phyloP scores from a whole-genome alignment of 1,284 basidiomycete species.

The Melampsora americana region DNA sequence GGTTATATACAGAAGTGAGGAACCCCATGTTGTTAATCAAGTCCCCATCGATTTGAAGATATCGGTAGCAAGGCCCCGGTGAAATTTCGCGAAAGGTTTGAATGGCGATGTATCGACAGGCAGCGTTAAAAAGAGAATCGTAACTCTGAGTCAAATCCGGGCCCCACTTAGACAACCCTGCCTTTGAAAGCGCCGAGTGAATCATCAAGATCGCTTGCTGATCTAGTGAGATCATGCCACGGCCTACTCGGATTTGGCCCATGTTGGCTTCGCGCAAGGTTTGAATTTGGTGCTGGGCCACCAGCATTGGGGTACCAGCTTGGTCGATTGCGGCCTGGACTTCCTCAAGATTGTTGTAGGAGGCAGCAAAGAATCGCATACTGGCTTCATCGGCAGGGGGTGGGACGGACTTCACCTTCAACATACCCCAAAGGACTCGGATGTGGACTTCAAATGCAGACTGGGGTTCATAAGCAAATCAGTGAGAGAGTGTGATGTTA shows the following conservation, averaged over 20 bases:
- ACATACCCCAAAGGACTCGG: slow-evolving; percentile 28
- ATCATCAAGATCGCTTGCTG: too few species aligned
- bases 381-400: neutral
- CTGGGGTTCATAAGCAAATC: neutral
- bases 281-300: neutral
- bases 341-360: neutral
- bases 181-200: neutral
- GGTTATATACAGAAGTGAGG: slow-evolving; percentile 21
- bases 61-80: neutral
- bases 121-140: slow-evolving; percentile 6
- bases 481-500: neutral
- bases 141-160: slow-evolving; percentile 13
- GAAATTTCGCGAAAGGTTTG: slow-evolving; percentile 10
- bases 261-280: neutral
- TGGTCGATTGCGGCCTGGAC: neutral
- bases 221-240: too few species aligned
- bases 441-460: slow-evolving; percentile 35
- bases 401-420: slow-evolving; percentile 30
- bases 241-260: neutral
- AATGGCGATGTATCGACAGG: slow-evolving; percentile 4
- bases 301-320: neutral
- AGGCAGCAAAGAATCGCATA: slow-evolving; percentile 5
- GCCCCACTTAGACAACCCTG: slow-evolving; percentile 16
- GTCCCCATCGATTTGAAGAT: slow-evolving; percentile 5
- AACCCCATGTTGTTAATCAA: slow-evolving; percentile 13